Evolutionary conservation across 805 yeast species (phyloP).

Genomic region (Starmerella davenportii): DNA sequence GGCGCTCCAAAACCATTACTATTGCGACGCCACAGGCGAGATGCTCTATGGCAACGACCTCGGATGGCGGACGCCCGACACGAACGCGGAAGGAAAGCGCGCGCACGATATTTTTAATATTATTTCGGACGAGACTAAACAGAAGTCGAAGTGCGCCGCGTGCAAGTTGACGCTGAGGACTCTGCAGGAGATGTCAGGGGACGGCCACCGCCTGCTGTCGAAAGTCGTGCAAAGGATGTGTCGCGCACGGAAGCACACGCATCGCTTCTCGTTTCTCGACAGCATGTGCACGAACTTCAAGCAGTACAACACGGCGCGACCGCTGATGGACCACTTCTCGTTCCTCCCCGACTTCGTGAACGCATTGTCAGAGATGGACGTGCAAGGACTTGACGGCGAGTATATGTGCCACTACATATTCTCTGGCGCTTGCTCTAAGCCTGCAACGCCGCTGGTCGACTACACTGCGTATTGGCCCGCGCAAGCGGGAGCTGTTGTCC

Average conservation of each 20-base stretch:
- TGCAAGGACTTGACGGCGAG: conserved; percentile 36
- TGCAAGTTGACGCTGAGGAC: neutral
- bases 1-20: no score
- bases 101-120: neutral
- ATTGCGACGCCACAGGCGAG: no score
- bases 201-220: neutral
- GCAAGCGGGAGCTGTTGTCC: neutral
- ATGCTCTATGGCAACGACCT: no score
- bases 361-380: conserved; percentile 34
- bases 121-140: neutral
- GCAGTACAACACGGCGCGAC: conserved; percentile 5
- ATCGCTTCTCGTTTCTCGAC: conserved; percentile 1
- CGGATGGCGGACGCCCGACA: no score
- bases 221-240: neutral
- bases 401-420: conserved; percentile 42
- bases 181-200: neutral
- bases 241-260: neutral
- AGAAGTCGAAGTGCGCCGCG: neutral
- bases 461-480: conserved; percentile 29
- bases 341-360: conserved; percentile 30
- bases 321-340: conserved; percentile 9
- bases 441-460: conserved; percentile 35
- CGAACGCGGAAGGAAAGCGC: neutral
- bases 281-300: conserved; percentile 9
- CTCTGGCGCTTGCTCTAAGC: conserved; percentile 34